Evolutionary conservation across 2,329 filamentous ascomycete genomes (phyloP).

Genomic region (Septoria petroselini): DNA sequence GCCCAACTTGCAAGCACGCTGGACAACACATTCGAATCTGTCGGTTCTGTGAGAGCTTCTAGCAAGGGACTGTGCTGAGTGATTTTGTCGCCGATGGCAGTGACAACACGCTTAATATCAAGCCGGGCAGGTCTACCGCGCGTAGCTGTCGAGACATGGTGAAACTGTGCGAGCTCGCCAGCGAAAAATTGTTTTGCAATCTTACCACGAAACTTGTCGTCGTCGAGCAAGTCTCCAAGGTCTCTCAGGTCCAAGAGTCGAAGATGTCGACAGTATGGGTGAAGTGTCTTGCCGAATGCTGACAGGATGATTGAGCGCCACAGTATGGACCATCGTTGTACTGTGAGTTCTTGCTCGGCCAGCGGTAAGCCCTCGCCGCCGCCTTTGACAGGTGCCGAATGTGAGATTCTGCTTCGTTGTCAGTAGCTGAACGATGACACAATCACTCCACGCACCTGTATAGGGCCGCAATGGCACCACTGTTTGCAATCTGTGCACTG

Average conservation of each 20-base stretch:
- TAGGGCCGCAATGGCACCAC: slow-evolving; percentile 57
- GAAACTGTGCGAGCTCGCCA: slow-evolving; percentile 46
- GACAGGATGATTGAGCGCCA: slow-evolving; percentile 69
- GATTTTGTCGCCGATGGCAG: slow-evolving; percentile 48
- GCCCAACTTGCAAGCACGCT: slow-evolving; percentile 58
- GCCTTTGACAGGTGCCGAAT: slow-evolving; percentile 46
- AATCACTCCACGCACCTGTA: slow-evolving; percentile 54
- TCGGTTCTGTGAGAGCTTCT: slow-evolving; percentile 46
- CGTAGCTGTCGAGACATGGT: slow-evolving; percentile 34
- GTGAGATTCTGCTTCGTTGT: slow-evolving; percentile 41
- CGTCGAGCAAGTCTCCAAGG: slow-evolving; percentile 59
- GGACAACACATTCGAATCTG: slow-evolving; percentile 50
- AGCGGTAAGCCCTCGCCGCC: slow-evolving; percentile 42
- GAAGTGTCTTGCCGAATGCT: slow-evolving; percentile 59
- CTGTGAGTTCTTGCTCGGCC: slow-evolving; percentile 47
- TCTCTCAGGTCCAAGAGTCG: slow-evolving; percentile 62
- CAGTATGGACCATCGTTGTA: slow-evolving; percentile 59
- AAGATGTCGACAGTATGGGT: slow-evolving; percentile 68
- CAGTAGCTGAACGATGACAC: not conserved
- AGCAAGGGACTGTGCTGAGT: slow-evolving; percentile 48
- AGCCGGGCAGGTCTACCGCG: slow-evolving; percentile 36
- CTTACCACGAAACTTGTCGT: slow-evolving; percentile 57
- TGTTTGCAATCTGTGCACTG: slow-evolving; percentile 55
- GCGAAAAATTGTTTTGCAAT: slow-evolving; percentile 59
- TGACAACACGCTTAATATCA: slow-evolving; percentile 44